A percentile compares a stretch with the other conserved stretches of the same genome.
These are phyloP conservation scores for Phaffomyces antillensis DNA, from an alignment of 805 yeast genomes.

Conservation along the genomic window DNA sequence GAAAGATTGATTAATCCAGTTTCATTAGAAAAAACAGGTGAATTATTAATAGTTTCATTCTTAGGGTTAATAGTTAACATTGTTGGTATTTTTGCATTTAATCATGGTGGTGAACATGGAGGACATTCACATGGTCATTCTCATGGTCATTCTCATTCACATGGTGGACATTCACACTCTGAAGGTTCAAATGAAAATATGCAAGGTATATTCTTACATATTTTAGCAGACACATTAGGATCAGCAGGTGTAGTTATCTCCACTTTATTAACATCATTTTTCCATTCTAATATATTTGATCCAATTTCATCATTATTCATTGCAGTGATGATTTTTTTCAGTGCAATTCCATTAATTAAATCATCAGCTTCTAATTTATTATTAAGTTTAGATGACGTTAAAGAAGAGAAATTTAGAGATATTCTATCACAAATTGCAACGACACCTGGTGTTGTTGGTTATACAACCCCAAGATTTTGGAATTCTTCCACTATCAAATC, in stretches of 20 bases:
- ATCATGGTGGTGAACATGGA: slow-evolving; percentile 63
- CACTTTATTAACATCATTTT: slow-evolving; percentile 65
- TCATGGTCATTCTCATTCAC: slow-evolving; percentile 26
- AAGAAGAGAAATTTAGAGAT: slow-evolving; percentile 57
- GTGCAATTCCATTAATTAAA: slow-evolving; percentile 78
- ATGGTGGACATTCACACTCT: slow-evolving; percentile 13
- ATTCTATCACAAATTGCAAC: slow-evolving; percentile 60
- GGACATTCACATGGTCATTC: slow-evolving; percentile 38
- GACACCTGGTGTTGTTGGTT: slow-evolving; percentile 76
- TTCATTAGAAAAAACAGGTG: slow-evolving; percentile 69
- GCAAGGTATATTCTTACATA: slow-evolving; percentile 91
- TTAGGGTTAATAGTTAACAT: slow-evolving; percentile 83
- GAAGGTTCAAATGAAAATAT: slow-evolving; percentile 56
- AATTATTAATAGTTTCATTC: slow-evolving; percentile 74
- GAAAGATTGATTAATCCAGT: slow-evolving; percentile 79
- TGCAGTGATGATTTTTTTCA: slow-evolving; percentile 68
- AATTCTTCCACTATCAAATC: slow-evolving; percentile 36
- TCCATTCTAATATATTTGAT: slow-evolving; percentile 71
- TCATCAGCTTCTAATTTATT: slow-evolving; percentile 73
- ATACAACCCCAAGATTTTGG: slow-evolving; percentile 92
- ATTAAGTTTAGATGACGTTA: slow-evolving; percentile 49
- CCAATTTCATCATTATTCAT: slow-evolving; percentile 89
- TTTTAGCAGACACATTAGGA: slow-evolving; percentile 92
- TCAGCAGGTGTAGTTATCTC: slow-evolving; percentile 96
- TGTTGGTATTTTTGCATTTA: slow-evolving; percentile 91